Conservation (phyloP, 192 early-diverging fungal species). For the Coemansia pectinata region DNA sequence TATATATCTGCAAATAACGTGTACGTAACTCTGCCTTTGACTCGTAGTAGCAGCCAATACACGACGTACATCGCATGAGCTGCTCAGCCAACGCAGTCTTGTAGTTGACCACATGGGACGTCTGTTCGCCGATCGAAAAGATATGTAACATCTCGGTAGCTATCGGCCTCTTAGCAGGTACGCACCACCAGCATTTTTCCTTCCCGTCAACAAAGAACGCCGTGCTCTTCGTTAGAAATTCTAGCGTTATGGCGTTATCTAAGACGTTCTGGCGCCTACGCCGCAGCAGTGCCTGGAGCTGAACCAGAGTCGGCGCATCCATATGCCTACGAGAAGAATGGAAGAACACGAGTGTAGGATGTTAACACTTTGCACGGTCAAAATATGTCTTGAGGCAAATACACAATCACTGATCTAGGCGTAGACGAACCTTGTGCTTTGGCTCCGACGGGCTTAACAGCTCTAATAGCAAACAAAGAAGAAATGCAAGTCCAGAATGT, state of each 20-base stretch:
- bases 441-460: not conserved
- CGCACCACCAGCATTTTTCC: conserved; percentile 56
- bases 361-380: not conserved
- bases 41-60: conserved; percentile 36
- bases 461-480: not conserved
- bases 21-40: conserved; percentile 28
- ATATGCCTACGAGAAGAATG: not conserved
- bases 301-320: conserved; percentile 8
- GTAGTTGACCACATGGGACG: conserved; percentile 7
- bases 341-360: not conserved
- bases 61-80: conserved; percentile 39
- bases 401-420: not conserved
- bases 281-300: conserved; percentile 18
- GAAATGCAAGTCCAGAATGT: not conserved
- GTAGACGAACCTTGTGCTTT: not conserved
- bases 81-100: conserved; percentile 28
- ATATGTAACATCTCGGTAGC: conserved; percentile 50
- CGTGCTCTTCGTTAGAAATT: conserved; percentile 29
- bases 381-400: not conserved
- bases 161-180: conserved; percentile 12
- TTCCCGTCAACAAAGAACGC: conserved; percentile 41
- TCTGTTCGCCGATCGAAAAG: conserved; percentile 30
- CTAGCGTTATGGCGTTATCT: not conserved
- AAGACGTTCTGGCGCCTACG: conserved; percentile 10
- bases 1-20: conserved; percentile 26